phyloP scores from a whole-genome alignment of 148 eudicot species.

The Rhododendron mucronatum region DNA sequence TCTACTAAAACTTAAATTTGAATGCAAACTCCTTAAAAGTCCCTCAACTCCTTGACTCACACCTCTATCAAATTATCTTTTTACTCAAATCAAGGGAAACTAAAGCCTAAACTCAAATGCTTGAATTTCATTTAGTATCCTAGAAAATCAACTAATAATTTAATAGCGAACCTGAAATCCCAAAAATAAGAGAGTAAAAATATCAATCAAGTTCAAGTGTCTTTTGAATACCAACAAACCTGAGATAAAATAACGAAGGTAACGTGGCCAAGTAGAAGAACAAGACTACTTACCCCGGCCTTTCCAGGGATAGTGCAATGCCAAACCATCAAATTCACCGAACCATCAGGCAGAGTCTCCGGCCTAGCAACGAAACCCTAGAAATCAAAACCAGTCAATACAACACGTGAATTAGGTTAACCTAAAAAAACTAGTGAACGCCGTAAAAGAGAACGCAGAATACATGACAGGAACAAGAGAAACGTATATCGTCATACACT shows the following conservation, averaged over 20 bases:
- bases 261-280: not conserved
- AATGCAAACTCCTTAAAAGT: not conserved
- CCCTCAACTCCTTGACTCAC: not conserved
- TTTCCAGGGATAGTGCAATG: constrained; percentile 84
- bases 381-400: not conserved
- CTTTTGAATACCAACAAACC: not conserved
- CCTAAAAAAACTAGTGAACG: not conserved
- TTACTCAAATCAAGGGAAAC: not conserved
- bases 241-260: not conserved
- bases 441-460: not conserved
- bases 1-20: not conserved
- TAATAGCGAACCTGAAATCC: not conserved
- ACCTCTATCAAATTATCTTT: not conserved
- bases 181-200: not conserved
- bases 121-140: not conserved
- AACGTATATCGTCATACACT: not conserved
- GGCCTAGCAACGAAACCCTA: constrained; percentile 97
- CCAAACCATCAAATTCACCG: constrained; percentile 76
- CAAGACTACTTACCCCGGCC: constrained; percentile 42
- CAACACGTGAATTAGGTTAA: not conserved
- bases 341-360: constrained; percentile 61
- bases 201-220: not conserved
- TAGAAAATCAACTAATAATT: not conserved
- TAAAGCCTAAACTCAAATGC: not conserved
- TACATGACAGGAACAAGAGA: not conserved